Evolutionary conservation across 2,329 filamentous ascomycete species (phyloP).

Genomic region (Xylaria hypoxylon): DNA sequence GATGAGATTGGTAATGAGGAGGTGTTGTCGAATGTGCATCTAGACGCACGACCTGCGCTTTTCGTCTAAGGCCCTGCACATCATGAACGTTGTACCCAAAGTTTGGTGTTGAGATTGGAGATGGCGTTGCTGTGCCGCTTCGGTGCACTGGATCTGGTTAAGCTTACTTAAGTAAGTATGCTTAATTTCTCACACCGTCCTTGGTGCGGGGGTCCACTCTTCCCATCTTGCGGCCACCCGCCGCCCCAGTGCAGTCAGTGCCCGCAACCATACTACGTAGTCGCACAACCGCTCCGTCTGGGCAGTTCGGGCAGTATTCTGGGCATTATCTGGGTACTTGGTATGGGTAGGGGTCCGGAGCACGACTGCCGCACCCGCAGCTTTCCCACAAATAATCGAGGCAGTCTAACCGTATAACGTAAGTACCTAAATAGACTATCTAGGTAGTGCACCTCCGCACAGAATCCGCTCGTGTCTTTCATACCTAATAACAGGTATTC

Average conservation of each 20-base stretch:
- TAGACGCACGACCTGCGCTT: slow-evolving; percentile 1
- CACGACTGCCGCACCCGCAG: slow-evolving; percentile 24
- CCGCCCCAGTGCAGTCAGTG: not conserved
- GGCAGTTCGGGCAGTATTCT: no score
- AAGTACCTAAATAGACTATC: no score
- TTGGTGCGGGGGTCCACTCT: not conserved
- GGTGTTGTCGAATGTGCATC: not conserved
- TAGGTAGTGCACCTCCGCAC: no score
- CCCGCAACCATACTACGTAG: no score
- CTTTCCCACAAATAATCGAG: slow-evolving; percentile 2
- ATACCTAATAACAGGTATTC: no score
- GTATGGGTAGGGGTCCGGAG: slow-evolving; percentile 13
- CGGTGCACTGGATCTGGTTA: slow-evolving; percentile 3
- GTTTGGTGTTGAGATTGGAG: slow-evolving; percentile 2
- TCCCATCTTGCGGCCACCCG: no score
- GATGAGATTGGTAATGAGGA: not conserved
- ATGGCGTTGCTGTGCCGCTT: slow-evolving; percentile 23
- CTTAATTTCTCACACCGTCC: not conserved
- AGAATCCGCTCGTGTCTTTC: no score
- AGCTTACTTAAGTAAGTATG: slow-evolving; percentile 17
- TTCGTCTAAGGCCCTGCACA: slow-evolving; percentile 25
- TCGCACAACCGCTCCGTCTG: not conserved
- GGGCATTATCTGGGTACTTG: not conserved
- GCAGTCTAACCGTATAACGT: not conserved
- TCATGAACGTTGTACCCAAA: not conserved